Base-by-base conservation (phyloP, 441 rosid species). In the Gossypium trilobum region DNA sequence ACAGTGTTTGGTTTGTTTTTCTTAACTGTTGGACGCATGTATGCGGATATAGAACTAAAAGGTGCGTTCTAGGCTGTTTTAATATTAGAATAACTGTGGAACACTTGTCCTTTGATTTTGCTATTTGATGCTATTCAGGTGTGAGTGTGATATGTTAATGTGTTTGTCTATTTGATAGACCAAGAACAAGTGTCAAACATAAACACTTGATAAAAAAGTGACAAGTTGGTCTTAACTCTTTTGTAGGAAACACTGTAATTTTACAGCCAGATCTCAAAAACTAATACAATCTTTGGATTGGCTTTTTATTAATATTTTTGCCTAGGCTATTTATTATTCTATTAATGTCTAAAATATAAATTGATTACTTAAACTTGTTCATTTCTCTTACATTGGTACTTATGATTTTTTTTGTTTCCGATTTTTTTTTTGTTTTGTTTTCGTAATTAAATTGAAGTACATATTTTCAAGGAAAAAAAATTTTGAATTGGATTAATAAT, bases 1-100 rank as follows among this genome's bases (percentile, higher is more conserved):
- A 52, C 33, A 55, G 73, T 74, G 66, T 73, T 80, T 71, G 78
- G 58, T 70, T 68, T 80, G 82, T 78, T 78, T 74, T 60, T 57
- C 72, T 61, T 62, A 59, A 71, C 80, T 72, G 42, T 48, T 72
- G 58, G 74, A 63, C 54, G 58, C 74, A 17, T 77, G 56, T 48
- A 58, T 73, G 73, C 82, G 65, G n/a, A 44, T 67, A 33, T 75
- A 36, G 75, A 59, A 71, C 76, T 64, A 36, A 0, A 44, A 63
- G 63, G 72, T 29, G 78, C 77, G 14, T 71, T 65, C 70, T 56
- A 76, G 78, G 73, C 60, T 75, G 73, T 58, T 39, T 68, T 27
- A 59, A 25, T 73, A 71, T 78, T 67, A 66, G 81, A 78, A 80
- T 75, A 77, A 78, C 57, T 48, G 44, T 36, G 85, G 46, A 39